Base-by-base conservation (phyloP, 2,329 filamentous ascomycete species). In the Alternaria atra region DNA sequence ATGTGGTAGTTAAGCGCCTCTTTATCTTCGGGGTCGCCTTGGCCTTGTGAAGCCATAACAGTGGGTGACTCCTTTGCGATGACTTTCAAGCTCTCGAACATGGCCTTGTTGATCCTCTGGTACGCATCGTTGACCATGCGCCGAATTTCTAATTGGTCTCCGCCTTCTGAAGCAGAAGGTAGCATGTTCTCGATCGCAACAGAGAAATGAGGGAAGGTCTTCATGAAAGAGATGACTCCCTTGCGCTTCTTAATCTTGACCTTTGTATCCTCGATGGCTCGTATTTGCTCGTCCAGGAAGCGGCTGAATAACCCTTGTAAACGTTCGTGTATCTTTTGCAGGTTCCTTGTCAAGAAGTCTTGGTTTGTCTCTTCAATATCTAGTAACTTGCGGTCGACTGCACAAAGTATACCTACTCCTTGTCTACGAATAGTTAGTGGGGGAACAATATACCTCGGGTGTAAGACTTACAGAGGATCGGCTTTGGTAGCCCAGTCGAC, bases 241-340 rank as follows among this genome's bases (percentile, higher is more conserved):
- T 96, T 97, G 68, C 95, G 91, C 84, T 98, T 98, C 84, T 97
- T 97, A 80, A 97, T 93, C 83, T 97, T 97, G 78, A 99, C 94
- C 80, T 98, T 98, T 39, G 94, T 98, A 63, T 98, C 95, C 80
- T 98, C 95, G 65, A 98, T 97, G 5, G 93, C 94, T 27, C 92
- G 91, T 60, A 98, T 91, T 77, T 99, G 95, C 66, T 97, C 93
- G 68, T 98, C 94, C 8, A 98, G 89, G 71, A 98, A 97, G 64
- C 92, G 93, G 63, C 86, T 89, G 81, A 97, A 97, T 3, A 92
- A 87, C 2, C 87, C 86, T 67, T 91, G 88, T 17, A 98, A 83
- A 42, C 87, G 87, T 57, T 88, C 86, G 68, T 95, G 92, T 9
- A 97, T 83, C 73, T 92, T 93, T 70, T 95, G 91, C 3, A 98